A percentile compares a stretch with the other conserved stretches of the same genome.
phyloP scores from a whole-genome alignment of 2,329 filamentous ascomycete species.

The Aspergillus transmontanensis region DNA sequence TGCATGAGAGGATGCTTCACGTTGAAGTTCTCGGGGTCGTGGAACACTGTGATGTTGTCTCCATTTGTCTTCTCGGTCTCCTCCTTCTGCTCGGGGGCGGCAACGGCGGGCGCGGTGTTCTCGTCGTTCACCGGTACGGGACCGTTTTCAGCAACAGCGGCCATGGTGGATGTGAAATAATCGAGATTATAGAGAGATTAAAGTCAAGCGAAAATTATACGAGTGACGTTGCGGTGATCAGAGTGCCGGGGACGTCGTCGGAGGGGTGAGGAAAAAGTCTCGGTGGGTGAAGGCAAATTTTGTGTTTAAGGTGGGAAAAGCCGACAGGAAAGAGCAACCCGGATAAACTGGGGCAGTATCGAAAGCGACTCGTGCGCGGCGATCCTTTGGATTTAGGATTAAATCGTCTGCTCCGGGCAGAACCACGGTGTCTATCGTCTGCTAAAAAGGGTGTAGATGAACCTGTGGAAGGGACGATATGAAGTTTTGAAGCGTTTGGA shows the following conservation, averaged over 20 bases:
- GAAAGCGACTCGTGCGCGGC: constrained; percentile 16
- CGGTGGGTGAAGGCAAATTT: constrained; percentile 27
- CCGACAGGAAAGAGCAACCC: constrained; percentile 30
- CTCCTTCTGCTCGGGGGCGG: constrained; percentile 49
- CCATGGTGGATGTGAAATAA: constrained; percentile 33
- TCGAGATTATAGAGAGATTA: not conserved
- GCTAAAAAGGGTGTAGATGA: constrained; percentile 14
- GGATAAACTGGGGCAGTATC: constrained; percentile 14
- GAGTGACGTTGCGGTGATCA: constrained; percentile 10
- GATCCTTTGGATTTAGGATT: constrained; percentile 6
- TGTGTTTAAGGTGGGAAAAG: constrained; percentile 16
- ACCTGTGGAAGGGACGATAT: constrained; percentile 25
- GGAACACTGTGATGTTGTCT: constrained; percentile 89
- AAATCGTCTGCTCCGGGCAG: constrained; percentile 44
- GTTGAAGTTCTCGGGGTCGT: constrained; percentile 98
- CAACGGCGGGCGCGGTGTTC: constrained; percentile 55
- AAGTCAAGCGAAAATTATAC: constrained; percentile 1
- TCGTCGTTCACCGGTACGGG: constrained; percentile 51
- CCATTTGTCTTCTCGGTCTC: constrained; percentile 36
- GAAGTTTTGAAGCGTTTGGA: constrained; percentile 36
- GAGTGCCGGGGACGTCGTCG: constrained; percentile 13
- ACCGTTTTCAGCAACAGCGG: constrained; percentile 41
- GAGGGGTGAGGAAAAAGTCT: constrained; percentile 20
- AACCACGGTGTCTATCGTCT: constrained; percentile 25
- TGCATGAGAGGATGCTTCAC: constrained; percentile 98